Evolutionary conservation across 1,284 basidiomycete species (phyloP).

Genomic region (Calocybe gambosa): DNA sequence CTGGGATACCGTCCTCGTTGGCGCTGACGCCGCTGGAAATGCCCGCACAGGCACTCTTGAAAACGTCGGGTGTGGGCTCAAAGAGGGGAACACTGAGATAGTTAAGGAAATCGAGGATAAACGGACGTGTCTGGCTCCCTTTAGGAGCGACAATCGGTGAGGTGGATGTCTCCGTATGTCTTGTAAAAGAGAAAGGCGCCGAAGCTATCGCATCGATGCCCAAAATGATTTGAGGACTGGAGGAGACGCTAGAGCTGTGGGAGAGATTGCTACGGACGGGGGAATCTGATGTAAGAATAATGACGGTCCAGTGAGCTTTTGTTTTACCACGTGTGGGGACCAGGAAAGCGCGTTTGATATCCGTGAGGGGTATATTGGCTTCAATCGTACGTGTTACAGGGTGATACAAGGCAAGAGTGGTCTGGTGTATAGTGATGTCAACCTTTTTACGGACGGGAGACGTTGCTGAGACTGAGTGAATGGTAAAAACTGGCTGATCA

Average conservation of each 20-base stretch:
- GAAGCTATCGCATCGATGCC: slow-evolving; percentile 47
- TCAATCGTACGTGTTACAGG: slow-evolving; percentile 37
- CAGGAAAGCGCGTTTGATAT: slow-evolving; percentile 48
- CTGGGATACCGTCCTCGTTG: slow-evolving; percentile 41
- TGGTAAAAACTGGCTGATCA: slow-evolving; percentile 39
- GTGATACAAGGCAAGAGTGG: slow-evolving; percentile 42
- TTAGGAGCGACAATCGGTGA: slow-evolving; percentile 27
- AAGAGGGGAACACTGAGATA: slow-evolving; percentile 39
- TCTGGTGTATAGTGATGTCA: slow-evolving; percentile 45
- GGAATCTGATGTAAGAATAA: slow-evolving; percentile 44
- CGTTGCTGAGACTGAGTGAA: slow-evolving; percentile 50
- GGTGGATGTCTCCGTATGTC: slow-evolving; percentile 12
- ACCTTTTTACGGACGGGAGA: slow-evolving; percentile 62
- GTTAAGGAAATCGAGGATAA: slow-evolving; percentile 47
- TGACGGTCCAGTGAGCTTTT: slow-evolving; percentile 56
- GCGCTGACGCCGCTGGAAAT: slow-evolving; percentile 28
- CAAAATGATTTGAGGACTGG: slow-evolving; percentile 46
- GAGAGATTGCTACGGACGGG: slow-evolving; percentile 31
- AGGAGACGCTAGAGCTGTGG: slow-evolving; percentile 14
- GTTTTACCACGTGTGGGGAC: slow-evolving; percentile 57
- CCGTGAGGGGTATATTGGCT: slow-evolving; percentile 36
- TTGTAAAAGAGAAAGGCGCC: slow-evolving; percentile 33
- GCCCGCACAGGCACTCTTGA: slow-evolving; percentile 45
- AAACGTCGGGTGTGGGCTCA: slow-evolving; percentile 45
- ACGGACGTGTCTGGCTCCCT: slow-evolving; percentile 42